These are phyloP conservation scores for Coniella lustricola DNA, from an alignment of 2,329 filamentous ascomycete genomes.

Conservation along the genomic window DNA sequence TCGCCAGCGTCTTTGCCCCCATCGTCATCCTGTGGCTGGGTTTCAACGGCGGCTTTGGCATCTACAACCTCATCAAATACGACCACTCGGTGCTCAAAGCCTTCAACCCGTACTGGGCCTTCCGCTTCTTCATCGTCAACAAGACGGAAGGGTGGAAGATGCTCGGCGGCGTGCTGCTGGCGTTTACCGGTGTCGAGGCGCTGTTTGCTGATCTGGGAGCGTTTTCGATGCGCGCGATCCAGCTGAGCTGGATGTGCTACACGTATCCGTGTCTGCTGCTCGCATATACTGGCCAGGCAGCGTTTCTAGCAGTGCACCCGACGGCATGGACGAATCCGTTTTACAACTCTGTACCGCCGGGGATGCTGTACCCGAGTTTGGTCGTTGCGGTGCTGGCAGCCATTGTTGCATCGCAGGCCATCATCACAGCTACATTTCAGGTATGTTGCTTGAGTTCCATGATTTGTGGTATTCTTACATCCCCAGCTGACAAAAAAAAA, in stretches of 20 bases:
- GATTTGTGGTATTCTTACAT: neutral
- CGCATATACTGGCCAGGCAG: conserved; percentile 65
- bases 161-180: conserved; percentile 62
- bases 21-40: conserved; percentile 59
- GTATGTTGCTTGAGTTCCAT: conserved; percentile 5
- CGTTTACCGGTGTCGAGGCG: conserved; percentile 69
- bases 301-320: conserved; percentile 51
- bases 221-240: conserved; percentile 61
- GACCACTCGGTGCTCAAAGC: conserved; percentile 47
- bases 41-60: conserved; percentile 54
- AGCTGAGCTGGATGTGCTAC: conserved; percentile 62
- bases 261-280: conserved; percentile 58
- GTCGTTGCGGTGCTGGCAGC: conserved; percentile 62
- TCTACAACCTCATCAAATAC: conserved; percentile 49
- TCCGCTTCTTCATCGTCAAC: conserved; percentile 52
- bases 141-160: conserved; percentile 53
- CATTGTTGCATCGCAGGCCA: conserved; percentile 68
- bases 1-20: conserved; percentile 54
- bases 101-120: conserved; percentile 51
- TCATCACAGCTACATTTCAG: conserved; percentile 69
- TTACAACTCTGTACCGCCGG: conserved; percentile 60
- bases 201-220: conserved; percentile 71
- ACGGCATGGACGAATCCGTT: conserved; percentile 65
- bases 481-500: too few relatives aligned
- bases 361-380: conserved; percentile 59